Evolutionary conservation across 805 yeast species (phyloP).

Genomic region (Candida lessepsii): DNA sequence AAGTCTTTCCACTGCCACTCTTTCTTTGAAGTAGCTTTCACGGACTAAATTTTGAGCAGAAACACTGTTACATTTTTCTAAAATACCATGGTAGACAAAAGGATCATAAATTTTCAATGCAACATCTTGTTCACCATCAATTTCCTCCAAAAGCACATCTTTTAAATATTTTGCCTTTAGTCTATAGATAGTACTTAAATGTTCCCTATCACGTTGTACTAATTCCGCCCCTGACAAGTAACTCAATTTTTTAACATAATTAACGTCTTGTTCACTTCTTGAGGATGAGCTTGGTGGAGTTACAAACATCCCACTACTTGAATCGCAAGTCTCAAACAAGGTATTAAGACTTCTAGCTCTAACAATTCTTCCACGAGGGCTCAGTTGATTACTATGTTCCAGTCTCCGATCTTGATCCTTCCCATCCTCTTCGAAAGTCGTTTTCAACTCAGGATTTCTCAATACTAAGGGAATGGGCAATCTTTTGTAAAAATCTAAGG

Average conservation of each 20-base stretch:
- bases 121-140: background rate
- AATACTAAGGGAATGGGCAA: background rate
- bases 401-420: too few relatives aligned
- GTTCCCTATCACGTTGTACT: background rate
- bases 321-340: background rate
- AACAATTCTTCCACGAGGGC: background rate
- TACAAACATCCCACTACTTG: too few relatives aligned
- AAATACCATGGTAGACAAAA: background rate
- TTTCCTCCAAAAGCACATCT: background rate
- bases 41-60: too few relatives aligned
- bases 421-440: background rate
- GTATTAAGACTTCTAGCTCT: background rate
- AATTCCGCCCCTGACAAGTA: background rate
- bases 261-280: background rate
- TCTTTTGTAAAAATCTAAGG: background rate
- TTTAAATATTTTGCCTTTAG: background rate
- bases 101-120: background rate
- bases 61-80: too few relatives aligned
- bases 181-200: background rate
- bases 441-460: too few relatives aligned
- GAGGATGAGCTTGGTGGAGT: background rate
- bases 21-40: too few relatives aligned
- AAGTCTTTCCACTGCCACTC: too few relatives aligned
- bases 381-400: background rate
- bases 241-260: background rate